Evolutionary conservation across 768 basidiomycete genomes (phyloP).

Genomic region (Tricholoma flavovirens): DNA sequence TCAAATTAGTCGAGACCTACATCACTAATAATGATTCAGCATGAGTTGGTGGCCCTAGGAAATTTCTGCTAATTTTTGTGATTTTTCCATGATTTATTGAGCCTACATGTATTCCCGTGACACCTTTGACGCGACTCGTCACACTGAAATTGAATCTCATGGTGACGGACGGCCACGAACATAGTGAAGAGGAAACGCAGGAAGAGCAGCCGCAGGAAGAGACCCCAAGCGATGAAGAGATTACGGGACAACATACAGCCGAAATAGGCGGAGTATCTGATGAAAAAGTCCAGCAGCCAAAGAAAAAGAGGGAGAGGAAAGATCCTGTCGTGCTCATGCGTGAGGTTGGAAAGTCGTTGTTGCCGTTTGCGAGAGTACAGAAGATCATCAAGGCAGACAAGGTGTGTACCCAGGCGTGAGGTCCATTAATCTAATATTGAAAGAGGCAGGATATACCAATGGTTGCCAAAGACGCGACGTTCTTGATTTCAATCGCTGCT

Average conservation of each 20-base stretch:
- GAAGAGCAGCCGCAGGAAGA: background rate
- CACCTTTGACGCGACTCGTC: constrained; percentile 12
- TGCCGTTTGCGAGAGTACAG: constrained; percentile 77
- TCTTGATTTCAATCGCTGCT: constrained; percentile 76
- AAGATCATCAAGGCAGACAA: constrained; percentile 84
- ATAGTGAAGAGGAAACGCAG: background rate
- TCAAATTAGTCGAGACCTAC: too few relatives aligned
- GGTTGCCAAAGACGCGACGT: constrained; percentile 70
- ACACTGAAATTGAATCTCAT: constrained; percentile 3
- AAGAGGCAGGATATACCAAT: constrained; percentile 62
- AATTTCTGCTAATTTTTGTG: too few relatives aligned
- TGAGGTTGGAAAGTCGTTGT: constrained; percentile 58
- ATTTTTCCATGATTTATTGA: too few relatives aligned
- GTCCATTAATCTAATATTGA: background rate
- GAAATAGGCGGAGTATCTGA: background rate
- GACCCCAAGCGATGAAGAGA: background rate
- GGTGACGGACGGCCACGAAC: background rate
- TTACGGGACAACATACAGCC: background rate
- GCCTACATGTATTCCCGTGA: background rate
- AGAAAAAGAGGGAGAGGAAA: constrained; percentile 25
- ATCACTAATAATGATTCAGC: too few relatives aligned
- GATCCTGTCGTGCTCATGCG: constrained; percentile 22
- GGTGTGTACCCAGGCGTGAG: constrained; percentile 30
- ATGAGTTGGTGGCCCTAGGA: too few relatives aligned
- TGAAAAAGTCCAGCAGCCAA: constrained; percentile 8